Evolutionary conservation across 768 basidiomycete species (phyloP).

Genomic region (Naganishia friedmannii): DNA sequence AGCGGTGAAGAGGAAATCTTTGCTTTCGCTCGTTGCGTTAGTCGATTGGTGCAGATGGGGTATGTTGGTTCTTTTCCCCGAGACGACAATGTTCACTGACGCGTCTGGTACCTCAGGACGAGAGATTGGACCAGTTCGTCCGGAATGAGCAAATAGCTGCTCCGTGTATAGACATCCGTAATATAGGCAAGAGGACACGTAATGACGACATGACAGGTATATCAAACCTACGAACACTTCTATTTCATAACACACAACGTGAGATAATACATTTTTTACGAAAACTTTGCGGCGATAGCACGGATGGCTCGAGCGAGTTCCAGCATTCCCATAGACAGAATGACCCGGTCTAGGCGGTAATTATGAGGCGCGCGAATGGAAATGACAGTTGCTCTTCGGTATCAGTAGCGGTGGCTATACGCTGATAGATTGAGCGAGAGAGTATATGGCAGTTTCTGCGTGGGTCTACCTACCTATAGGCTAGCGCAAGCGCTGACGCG

Average conservation of each 20-base stretch:
- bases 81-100: neutral
- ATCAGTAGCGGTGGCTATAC: too few species aligned
- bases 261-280: neutral
- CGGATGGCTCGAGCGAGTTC: too few species aligned
- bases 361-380: too few species aligned
- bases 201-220: neutral
- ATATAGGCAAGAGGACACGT: neutral
- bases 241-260: neutral
- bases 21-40: constrained; percentile 82
- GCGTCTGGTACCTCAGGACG: neutral
- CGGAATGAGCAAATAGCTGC: neutral
- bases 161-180: neutral
- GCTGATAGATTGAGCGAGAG: too few species aligned
- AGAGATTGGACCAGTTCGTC: constrained; percentile 20
- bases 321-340: too few species aligned
- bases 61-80: neutral
- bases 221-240: neutral
- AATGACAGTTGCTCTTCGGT: too few species aligned
- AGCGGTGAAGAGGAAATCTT: constrained; percentile 95
- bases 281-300: too few species aligned
- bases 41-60: constrained; percentile 52
- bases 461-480: too few species aligned
- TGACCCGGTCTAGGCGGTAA: too few species aligned
- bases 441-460: too few species aligned
- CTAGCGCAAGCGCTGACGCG: too few species aligned